Evolutionary conservation across 2,329 filamentous ascomycete species (phyloP), one percentile per base, ranked within the genome.

Genomic region (Trichoderma citrinoviride): DNA sequence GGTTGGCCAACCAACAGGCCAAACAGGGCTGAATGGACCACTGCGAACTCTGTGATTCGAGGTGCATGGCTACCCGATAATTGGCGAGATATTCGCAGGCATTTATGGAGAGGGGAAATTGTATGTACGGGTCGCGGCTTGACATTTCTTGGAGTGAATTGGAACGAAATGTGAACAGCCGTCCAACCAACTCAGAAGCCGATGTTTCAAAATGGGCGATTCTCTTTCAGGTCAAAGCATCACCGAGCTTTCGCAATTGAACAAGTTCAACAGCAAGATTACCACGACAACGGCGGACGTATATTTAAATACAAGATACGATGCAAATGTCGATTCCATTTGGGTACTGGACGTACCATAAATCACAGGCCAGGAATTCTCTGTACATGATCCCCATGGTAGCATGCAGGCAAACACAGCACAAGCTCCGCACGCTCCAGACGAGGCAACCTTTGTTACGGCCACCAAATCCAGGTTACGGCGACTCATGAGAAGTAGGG

Each of bases 1-100:
- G 54, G 69, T 71, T 29, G 74, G 73, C 41, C 73, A 72, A 52
- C 65, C 74, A 7, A 63, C 60, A 19, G 68, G 67, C 21, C 21
- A 50, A n/a, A 64, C 69, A 44, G 67, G 67, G 10, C 41, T 71
- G 12, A 64, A 72, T 40, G 65, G 66, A 14, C 55, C 68, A 7
- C 49, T 52, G 7, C 65, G 61, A 19, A 57, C 54, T 57, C 61
- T 65, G 25, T 73, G 41, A 70, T 12, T 12, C 21, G 46, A 4
- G 23, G 29, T 17, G 19, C 33, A 19, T 8, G n/a, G n/a, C 25
- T 23, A 19, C 7, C 17, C 15, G 10, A 3, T 12, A 15, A 6
- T 4, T 33, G n/a, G 43, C 5, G 2, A 29, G 33, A 33, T n/a
- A 14, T 27, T 23, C 7, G 41, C 10, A 37, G 27, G 19, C 2